Conservation (phyloP, 257 asterid genomes). For the Penstemon eatonii region DNA sequence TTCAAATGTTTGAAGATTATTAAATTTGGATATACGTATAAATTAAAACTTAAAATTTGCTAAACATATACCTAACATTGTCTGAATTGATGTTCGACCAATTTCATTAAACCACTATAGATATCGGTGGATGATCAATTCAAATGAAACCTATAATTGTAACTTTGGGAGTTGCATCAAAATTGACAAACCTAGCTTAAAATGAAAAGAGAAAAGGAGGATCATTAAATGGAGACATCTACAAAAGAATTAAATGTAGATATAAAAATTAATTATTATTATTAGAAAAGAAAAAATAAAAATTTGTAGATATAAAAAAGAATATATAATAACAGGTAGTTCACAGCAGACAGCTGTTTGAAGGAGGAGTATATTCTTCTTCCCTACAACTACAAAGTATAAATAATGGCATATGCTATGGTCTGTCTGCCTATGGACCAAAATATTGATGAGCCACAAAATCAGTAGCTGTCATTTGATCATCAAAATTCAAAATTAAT, state of each 20-base stretch:
- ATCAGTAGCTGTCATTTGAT: too few relatives aligned
- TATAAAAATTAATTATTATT: background rate
- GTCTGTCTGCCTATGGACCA: background rate
- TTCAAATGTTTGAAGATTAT: too few relatives aligned
- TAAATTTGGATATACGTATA: too few relatives aligned
- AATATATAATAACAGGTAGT: too few relatives aligned
- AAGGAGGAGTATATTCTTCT: conserved; percentile 4
- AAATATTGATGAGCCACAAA: conserved; percentile 6
- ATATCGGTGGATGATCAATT: too few relatives aligned
- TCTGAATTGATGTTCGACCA: too few relatives aligned
- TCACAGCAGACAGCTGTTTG: conserved; percentile 26
- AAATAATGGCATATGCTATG: conserved; percentile 29
- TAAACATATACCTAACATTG: too few relatives aligned
- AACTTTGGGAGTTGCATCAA: background rate
- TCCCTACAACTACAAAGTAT: conserved; percentile 3
- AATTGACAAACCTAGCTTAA: background rate
- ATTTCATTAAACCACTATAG: too few relatives aligned
- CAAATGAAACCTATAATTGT: too few relatives aligned
- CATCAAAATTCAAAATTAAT: too few relatives aligned
- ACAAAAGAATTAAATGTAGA: too few relatives aligned
- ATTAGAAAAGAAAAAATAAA: background rate
- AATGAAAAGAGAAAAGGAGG: background rate
- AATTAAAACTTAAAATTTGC: too few relatives aligned
- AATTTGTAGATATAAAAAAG: background rate
- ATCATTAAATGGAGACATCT: background rate